Evolutionary conservation across 2,329 filamentous ascomycete species (phyloP), one percentile per base, ranked within the genome.

Genomic region (Dactylellina leptospora): DNA sequence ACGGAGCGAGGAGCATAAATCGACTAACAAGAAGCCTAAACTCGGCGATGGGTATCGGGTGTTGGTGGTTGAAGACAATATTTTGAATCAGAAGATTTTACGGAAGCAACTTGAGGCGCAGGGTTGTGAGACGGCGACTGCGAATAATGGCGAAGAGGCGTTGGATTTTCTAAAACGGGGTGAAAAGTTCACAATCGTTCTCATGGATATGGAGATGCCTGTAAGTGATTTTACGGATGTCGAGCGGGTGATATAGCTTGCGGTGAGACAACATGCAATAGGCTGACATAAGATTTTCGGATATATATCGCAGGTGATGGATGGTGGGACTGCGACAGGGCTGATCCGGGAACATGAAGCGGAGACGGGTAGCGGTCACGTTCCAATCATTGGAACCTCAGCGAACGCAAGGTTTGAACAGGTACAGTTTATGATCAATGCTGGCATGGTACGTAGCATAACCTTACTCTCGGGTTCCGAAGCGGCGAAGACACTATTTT

Each of bases 171-270:
- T 71, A 1, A 62, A 59, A 22, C 47, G 22, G 2, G 60, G 60
- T 13, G 69, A 55, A 10, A 55, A 18, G 38, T 71, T 71, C 27
- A 71, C 66, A 3, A 83, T 92, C 47, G 87, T 93, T 10, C 79
- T 93, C 4, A 92, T 93, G 90, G 90, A 93, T 77, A 83, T 92
- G 50, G 90, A 92, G 77, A 93, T 93, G 90, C 90, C 90, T 0
- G 84, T 92, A 44, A 59, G 66, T 59, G 8, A 18, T 3, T 33
- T 10, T 23, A 18, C 16, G 27, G n/a, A 58, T 45, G 22, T 10
- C 40, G 25, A 11, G 20, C 8, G 16, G 16, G n/a, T 22, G 22
- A 55, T 55, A 55, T 55, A 42, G n/a, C 13, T 11, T 16, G 4
- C 16, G 22, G 5, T n/a, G 27, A 20, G n/a, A 20, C 28, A 55